Conservation (phyloP, 176 grass and related monocot species). For the Poa annua region DNA sequence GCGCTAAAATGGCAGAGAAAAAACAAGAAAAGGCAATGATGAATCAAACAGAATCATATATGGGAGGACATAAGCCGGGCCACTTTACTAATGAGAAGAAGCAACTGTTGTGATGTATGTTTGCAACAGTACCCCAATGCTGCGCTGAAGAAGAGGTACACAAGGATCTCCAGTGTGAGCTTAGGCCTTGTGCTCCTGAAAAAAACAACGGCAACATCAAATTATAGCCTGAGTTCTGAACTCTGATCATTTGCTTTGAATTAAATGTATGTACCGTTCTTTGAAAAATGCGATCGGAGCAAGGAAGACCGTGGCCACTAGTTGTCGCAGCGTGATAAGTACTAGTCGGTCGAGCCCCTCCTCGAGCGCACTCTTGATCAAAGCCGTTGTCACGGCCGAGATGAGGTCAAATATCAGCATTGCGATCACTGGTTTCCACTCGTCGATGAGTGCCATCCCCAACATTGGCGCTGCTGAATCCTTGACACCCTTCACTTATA, state of each 20-base stretch:
- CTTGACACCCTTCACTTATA: slow-evolving; percentile 7
- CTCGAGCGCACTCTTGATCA: slow-evolving; percentile 75
- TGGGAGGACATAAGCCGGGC: background rate
- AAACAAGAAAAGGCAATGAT: background rate
- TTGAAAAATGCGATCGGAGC: slow-evolving; percentile 73
- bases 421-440: slow-evolving; percentile 63
- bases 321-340: slow-evolving; percentile 75
- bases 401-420: slow-evolving; percentile 68
- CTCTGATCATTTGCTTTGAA: background rate
- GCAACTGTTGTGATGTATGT: background rate
- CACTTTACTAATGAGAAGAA: background rate
- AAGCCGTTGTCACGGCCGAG: slow-evolving; percentile 65
- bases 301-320: slow-evolving; percentile 72
- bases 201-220: background rate
- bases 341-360: slow-evolving; percentile 76
- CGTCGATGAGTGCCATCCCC: slow-evolving; percentile 31
- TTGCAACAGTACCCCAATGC: slow-evolving; percentile 66
- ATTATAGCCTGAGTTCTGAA: background rate
- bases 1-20: slow-evolving; percentile 33
- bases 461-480: slow-evolving; percentile 6
- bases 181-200: slow-evolving; percentile 81
- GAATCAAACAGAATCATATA: slow-evolving; percentile 11
- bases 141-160: slow-evolving; percentile 91
- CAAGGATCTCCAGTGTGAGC: slow-evolving; percentile 77
- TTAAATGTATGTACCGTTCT: slow-evolving; percentile 57